These are phyloP conservation scores for Elsinoe fawcettii DNA, from an alignment of 2,329 filamentous ascomycete species.

Conservation along the genomic window DNA sequence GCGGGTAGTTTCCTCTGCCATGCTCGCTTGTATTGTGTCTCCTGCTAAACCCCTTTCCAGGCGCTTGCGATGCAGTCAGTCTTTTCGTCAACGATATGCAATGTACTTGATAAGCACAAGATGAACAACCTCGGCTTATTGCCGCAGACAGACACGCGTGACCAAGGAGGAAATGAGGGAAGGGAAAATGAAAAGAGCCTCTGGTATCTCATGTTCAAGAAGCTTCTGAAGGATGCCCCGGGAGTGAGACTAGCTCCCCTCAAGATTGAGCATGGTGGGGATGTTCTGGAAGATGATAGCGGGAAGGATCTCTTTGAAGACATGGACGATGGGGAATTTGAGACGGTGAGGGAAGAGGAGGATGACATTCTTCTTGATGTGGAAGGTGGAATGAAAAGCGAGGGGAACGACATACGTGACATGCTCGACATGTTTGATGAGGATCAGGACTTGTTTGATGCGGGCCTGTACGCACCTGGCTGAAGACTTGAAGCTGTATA, in stretches of 20 bases:
- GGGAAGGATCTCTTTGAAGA: constrained; percentile 9
- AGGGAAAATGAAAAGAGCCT: neutral
- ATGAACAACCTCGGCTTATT: neutral
- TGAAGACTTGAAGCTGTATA: neutral
- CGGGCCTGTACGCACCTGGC: neutral
- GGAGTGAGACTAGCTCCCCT: constrained; percentile 10
- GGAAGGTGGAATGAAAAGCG: neutral
- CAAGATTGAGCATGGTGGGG: neutral
- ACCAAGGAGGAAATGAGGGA: neutral
- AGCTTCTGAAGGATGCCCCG: constrained; percentile 2
- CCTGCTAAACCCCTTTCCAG: neutral
- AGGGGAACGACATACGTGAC: neutral
- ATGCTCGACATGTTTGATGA: neutral
- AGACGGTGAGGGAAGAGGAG: neutral
- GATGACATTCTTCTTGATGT: neutral
- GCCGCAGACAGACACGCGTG: neutral
- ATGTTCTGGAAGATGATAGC: neutral
- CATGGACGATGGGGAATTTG: neutral
- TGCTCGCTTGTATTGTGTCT: neutral
- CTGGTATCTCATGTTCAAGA: constrained; percentile 9
- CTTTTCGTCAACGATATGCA: constrained; percentile 1
- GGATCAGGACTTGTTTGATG: neutral
- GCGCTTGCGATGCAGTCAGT: constrained; percentile 3
- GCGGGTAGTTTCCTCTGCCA: neutral
- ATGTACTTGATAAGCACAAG: neutral